Conservation (phyloP, 129 eudicot genomes). For the Saposhnikovia divaricata region DNA sequence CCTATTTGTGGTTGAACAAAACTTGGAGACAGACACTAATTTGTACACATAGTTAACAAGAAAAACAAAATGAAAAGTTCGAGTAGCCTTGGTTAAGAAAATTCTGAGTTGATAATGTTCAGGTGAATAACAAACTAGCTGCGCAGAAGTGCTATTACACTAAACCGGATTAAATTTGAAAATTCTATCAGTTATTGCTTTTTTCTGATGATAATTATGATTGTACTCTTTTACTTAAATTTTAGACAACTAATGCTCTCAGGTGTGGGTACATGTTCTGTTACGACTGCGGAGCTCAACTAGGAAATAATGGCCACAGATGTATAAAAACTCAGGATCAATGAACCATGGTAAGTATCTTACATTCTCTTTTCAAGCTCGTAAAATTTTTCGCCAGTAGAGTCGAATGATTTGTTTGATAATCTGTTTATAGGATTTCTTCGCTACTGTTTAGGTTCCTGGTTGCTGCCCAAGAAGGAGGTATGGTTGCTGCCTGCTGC, state of each 20-base stretch:
- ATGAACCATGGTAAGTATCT: background rate
- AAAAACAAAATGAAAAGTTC: background rate
- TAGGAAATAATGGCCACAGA: background rate
- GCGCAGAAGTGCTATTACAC: background rate
- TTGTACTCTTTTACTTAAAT: background rate
- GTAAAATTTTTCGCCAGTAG: too few species aligned
- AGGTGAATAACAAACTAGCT: too few species aligned
- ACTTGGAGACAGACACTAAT: too few species aligned
- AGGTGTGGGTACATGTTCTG: background rate
- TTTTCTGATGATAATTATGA: background rate
- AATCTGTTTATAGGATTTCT: too few species aligned
- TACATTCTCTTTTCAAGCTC: too few species aligned
- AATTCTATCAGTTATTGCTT: background rate
- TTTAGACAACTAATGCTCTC: background rate
- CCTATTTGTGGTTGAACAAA: background rate
- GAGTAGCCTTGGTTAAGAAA: background rate
- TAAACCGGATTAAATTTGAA: background rate
- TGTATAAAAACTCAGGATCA: background rate
- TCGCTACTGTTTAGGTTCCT: too few species aligned
- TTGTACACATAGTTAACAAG: too few species aligned
- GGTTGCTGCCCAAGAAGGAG: too few species aligned
- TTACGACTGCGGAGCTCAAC: background rate
- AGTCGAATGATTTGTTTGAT: too few species aligned
- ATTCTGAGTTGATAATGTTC: too few species aligned
- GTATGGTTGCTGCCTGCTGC: too few species aligned